Base-by-base conservation (phyloP, 2,329 filamentous ascomycete species). In the Claviceps africana region DNA sequence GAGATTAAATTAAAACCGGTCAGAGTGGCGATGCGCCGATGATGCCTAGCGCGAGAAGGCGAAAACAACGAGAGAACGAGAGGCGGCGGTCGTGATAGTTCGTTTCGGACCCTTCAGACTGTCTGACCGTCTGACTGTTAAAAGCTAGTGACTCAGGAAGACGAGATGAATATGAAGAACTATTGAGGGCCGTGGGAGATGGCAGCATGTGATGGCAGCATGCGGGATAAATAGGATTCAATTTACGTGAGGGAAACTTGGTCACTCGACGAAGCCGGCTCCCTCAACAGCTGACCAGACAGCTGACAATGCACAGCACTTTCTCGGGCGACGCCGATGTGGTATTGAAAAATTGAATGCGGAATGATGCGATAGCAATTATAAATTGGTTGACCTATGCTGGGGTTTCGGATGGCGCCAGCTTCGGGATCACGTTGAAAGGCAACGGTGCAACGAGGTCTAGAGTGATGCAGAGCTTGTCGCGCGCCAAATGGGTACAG, bases 401-500 rank as follows among this genome's bases (percentile, higher is more conserved):
- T 54, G 52, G 54, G 25, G 25, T 25, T 25, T 25, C 25, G 25
- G 25, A 35, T 42, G 46, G 39, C 22, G 44, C 49, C 49, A 51
- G 49, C 49, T 40, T 47, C 49, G 47, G 52, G 49, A 48, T 48
- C 13, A 37, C 22, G 39, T 42, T 13, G 39, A 11, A 11, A 42
- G 39, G 39, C n/a, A 22, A 22, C 39, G 30, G 33, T 21, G 10
- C 39, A 11, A 33, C 33, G 33, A 42, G 51, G 28, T 51, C 37
- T 21, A 33, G 9, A 17, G 39, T 31, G 39, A 37, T 47, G 52
- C 42, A 53, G 54, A 53, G 53, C 58, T 58, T 31, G 54, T 57
- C 46, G 62, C 47, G 49, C 39, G 44, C 50, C 42, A 35, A 31
- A 21, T 52, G 43, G 48, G 25, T 3, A 25, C 33, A 44, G 49